Base-by-base conservation (phyloP, 2,329 filamentous ascomycete genomes). In the Venturia nashicola region DNA sequence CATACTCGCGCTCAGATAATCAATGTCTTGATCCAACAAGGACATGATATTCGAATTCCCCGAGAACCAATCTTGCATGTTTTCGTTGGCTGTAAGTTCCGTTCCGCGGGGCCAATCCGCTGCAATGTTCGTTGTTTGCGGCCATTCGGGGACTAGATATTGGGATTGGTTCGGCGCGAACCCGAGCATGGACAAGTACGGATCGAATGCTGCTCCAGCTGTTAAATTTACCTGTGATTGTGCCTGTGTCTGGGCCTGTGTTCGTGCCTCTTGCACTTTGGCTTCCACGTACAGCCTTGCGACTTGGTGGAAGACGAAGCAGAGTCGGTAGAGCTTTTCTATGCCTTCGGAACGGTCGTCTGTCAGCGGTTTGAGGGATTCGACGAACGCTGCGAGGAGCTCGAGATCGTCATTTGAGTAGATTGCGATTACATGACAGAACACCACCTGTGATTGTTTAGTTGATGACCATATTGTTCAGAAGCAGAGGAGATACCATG, bases 1-100 rank as follows among this genome's bases (percentile, higher is more conserved):
- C 46, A 51, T 51, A 14, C 20, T 51, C 46, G 46, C 46, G 5
- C n/a, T n/a, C 51, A 57, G 11, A n/a, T 46, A 62, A 48, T 44
- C 42, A 18, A 74, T 59, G 68, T 87, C 85, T 65, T 86, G 83
- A 69, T 88, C 86, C 70, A 88, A 71, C 64, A 88, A 69, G 0
- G 83, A 83, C 76, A 88, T 80, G 76, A 88, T 82, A 68, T 86
- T 85, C 63, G 81, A 79, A 65, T 83, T 87, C 1, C 85, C 83
- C 3, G 82, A 84, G 68, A 86, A 87, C 85, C 85, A 88, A 66
- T 86, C 84, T 2, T 82, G 82, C 65, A 87, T 72, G 5, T 57
- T 57, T 3, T 36, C 51, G 8, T 57, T 57, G 5, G 14, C 27
- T 7, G 27, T n/a, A 12, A 36, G 8, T 9, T 36, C 27, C 12